Percentiles rank a stretch among this genome's conserved stretches.
These are phyloP conservation scores for Elsinoe australis DNA, from an alignment of 2,329 filamentous ascomycete genomes.

Conservation along the genomic window DNA sequence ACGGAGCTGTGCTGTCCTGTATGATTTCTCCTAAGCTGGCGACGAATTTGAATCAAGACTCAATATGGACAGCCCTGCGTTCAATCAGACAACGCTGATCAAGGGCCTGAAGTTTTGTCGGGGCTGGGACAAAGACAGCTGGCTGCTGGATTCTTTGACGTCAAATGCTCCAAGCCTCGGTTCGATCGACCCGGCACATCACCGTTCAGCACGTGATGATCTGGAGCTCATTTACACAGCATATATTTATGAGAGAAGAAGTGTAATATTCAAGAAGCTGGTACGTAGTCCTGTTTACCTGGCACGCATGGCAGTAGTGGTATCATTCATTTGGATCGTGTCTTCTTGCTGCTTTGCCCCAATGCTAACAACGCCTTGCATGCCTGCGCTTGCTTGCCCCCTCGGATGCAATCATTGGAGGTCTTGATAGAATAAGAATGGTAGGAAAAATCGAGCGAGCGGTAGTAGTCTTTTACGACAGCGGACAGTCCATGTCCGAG, in stretches of 20 bases:
- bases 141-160: no score
- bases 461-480: neutral
- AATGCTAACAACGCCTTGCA: conserved; percentile 16
- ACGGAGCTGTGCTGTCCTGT: neutral
- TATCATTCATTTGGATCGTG: conserved; percentile 14
- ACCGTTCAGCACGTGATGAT: no score
- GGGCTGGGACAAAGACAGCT: conserved; percentile 2
- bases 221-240: no score
- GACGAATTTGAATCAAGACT: no score
- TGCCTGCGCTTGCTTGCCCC: conserved; percentile 11
- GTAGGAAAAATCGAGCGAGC: conserved; percentile 1
- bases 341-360: conserved; percentile 9
- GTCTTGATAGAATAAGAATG: neutral
- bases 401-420: conserved; percentile 2
- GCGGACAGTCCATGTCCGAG: neutral
- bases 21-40: no score
- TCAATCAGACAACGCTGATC: no score
- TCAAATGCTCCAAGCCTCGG: neutral
- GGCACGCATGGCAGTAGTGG: conserved; percentile 13
- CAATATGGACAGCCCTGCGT: no score
- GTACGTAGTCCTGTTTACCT: conserved; percentile 14
- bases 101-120: no score
- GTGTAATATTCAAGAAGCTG: conserved; percentile 12
- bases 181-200: no score
- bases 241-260: no score